Conservation (phyloP, 208 protist species). For the Crithidia sp. region DNA sequence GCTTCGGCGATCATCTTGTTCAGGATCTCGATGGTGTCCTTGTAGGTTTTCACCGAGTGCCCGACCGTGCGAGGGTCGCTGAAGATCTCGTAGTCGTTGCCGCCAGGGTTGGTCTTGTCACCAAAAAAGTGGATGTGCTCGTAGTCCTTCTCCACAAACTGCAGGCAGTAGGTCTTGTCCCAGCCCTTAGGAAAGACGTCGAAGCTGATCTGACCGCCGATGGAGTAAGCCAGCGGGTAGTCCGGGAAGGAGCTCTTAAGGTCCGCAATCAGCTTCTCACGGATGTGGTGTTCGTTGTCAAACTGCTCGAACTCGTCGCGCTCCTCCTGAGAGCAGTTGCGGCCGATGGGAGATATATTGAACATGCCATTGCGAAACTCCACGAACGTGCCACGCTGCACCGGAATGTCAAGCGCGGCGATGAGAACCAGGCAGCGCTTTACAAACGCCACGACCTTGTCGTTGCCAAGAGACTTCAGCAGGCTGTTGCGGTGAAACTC, state of each 20-base stretch:
- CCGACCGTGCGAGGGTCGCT: slow-evolving; percentile 87
- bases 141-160: slow-evolving; percentile 95
- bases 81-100: slow-evolving; percentile 99
- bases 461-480: slow-evolving; percentile 93
- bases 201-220: slow-evolving; percentile 99
- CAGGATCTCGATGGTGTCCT: slow-evolving; percentile 95
- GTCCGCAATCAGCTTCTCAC: slow-evolving; percentile 93
- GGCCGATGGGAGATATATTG: slow-evolving; percentile 99
- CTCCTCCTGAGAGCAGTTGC: slow-evolving; percentile 98
- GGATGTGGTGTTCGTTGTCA: slow-evolving; percentile 96
- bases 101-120: slow-evolving; percentile 98
- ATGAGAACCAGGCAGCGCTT: slow-evolving; percentile 96
- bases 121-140: slow-evolving; percentile 99
- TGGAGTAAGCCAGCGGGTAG: slow-evolving; percentile 96
- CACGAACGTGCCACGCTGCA: slow-evolving; percentile 99
- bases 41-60: slow-evolving; percentile 94
- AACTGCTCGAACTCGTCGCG: slow-evolving; percentile 98
- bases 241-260: slow-evolving; percentile 87
- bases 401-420: slow-evolving; percentile 97
- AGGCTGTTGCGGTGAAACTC: slow-evolving; percentile 93
- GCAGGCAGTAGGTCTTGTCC: slow-evolving; percentile 99
- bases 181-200: slow-evolving; percentile 99
- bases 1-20: slow-evolving; percentile 69
- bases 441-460: slow-evolving; percentile 94
- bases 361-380: slow-evolving; percentile 99